Base-by-base conservation (phyloP, 2,329 filamentous ascomycete species). In the Amphichorda felina region DNA sequence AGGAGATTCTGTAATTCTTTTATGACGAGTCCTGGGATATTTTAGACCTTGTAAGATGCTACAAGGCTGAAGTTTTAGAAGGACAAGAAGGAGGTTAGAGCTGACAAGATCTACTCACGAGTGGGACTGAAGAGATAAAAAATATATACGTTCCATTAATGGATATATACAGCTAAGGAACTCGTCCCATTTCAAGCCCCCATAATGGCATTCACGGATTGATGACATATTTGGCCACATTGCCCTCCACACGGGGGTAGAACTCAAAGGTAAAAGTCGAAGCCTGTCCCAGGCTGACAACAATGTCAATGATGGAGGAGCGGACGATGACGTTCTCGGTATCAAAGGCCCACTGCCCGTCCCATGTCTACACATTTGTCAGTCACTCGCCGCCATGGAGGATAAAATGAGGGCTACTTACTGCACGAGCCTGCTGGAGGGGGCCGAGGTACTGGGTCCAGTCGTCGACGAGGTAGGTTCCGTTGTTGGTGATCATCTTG, bases 181-280 rank as follows among this genome's bases (percentile, higher is more conserved):
- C n/a, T n/a, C n/a, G n/a, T n/a, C n/a, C n/a, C n/a, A n/a, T n/a
- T n/a, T n/a, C n/a, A n/a, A n/a, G n/a, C n/a, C n/a, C n/a, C n/a
- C n/a, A n/a, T n/a, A n/a, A 10, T 24, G 10, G 21, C 21, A 7
- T 29, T 22, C n/a, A 34, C 15, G 30, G 36, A 13, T n/a, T 38
- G 15, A 38, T 8, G 8, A 34, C 36, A 18, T 66, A 70, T 35
- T 68, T 64, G 6, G 63, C 56, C 1, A 50, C 50, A 49, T 74
- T 75, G 18, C 60, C 63, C 5, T 50, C 48, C 9, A 64, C 62
- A 11, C 71, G 53, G 0, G 70, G 70, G 44, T 61, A 74, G 43
- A 73, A 72, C 50, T 75, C 72, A 40, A 73, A 63, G 0, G 59
- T 69, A 37, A 75, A 68, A 0, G 56, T 61, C 0, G 64, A 63